Percentiles rank a stretch among this genome's conserved stretches.
Evolutionary conservation across 2,329 filamentous ascomycete genomes (phyloP).

Genomic region (Colletotrichum eleusines): DNA sequence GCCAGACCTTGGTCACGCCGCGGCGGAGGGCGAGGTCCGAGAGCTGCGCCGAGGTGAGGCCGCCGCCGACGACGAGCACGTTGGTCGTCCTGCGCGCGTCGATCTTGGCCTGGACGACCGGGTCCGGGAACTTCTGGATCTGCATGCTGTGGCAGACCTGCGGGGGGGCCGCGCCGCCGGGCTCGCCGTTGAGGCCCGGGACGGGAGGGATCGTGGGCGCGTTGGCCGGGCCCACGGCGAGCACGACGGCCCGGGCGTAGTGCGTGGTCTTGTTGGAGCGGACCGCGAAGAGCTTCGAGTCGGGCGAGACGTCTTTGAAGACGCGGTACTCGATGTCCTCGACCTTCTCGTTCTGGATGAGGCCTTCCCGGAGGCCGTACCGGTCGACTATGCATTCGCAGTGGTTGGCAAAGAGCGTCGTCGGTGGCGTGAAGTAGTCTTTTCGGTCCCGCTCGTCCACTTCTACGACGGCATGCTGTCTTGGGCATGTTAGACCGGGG

Average conservation of each 20-base stretch:
- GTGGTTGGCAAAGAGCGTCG: constrained; percentile 71
- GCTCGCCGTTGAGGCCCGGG: constrained; percentile 48
- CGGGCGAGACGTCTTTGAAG: constrained; percentile 57
- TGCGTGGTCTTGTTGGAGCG: constrained; percentile 65
- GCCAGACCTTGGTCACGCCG: constrained; percentile 76
- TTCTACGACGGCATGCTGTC: constrained; percentile 59
- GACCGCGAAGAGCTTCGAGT: constrained; percentile 73
- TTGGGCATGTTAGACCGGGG: constrained; percentile 46
- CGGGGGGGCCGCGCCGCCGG: constrained; percentile 42
- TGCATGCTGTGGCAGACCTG: constrained; percentile 75
- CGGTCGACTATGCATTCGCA: constrained; percentile 68
- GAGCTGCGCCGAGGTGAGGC: constrained; percentile 81
- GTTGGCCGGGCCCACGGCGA: constrained; percentile 79
- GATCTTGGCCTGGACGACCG: constrained; percentile 65
- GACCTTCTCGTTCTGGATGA: constrained; percentile 72
- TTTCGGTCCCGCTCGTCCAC: constrained; percentile 77
- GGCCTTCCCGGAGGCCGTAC: constrained; percentile 67
- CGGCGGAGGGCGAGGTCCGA: constrained; percentile 73
- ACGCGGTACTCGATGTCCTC: constrained; percentile 71
- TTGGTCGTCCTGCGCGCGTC: constrained; percentile 64
- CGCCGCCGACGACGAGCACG: constrained; percentile 79
- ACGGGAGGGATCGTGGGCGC: constrained; percentile 62
- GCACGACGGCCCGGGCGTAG: constrained; percentile 72
- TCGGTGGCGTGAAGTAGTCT: constrained; percentile 76
- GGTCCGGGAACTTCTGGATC: constrained; percentile 69